Conservation (phyloP, 805 yeast species). For the Schizosaccharomyces octosporus region DNA sequence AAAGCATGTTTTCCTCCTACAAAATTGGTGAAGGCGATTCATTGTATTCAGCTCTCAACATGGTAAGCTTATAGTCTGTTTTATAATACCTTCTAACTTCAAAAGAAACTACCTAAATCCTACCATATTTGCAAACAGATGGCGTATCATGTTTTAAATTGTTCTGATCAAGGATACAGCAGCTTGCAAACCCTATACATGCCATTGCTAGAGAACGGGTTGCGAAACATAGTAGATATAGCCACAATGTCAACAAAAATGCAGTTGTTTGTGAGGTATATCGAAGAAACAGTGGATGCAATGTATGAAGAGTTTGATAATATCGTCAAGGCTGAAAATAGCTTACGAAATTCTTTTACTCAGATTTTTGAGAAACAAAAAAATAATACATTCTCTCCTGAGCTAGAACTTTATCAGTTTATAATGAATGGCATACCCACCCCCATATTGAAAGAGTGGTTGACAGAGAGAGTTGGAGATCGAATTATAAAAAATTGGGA, state of each 20-base stretch:
- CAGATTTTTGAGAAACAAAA: neutral
- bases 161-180: neutral
- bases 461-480: neutral
- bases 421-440: neutral
- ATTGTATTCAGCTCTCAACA: neutral
- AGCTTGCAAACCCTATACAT: neutral
- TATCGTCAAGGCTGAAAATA: neutral
- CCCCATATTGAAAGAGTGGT: neutral
- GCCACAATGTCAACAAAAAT: neutral
- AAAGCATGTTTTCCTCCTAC: neutral
- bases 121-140: neutral
- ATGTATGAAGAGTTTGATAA: neutral
- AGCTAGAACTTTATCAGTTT: neutral
- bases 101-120: neutral
- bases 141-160: neutral
- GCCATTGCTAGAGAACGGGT: neutral
- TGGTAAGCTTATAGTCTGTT: neutral
- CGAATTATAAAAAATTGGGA: neutral
- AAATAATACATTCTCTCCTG: neutral
- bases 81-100: neutral
- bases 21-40: neutral
- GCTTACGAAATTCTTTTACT: neutral
- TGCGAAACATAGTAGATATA: neutral
- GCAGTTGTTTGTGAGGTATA: neutral
- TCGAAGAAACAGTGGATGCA: neutral